Conservation (phyloP, 2,329 filamentous ascomycete genomes). For the Pseudocercospora eumusae region DNA sequence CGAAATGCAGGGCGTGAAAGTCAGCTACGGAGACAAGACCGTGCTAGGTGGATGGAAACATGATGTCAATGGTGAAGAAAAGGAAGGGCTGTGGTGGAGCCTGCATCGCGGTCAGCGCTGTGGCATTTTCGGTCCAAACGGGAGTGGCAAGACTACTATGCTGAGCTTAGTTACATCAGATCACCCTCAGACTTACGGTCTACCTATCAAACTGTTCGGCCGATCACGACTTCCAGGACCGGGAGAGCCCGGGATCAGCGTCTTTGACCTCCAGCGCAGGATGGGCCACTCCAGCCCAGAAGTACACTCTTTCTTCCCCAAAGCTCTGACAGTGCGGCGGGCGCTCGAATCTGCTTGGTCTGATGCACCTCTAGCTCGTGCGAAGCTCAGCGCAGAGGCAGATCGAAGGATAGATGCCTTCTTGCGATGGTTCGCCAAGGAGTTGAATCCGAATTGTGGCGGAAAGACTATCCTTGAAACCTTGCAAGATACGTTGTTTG, state of each 20-base stretch:
- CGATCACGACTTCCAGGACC: slow-evolving; percentile 74
- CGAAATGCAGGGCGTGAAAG: slow-evolving; percentile 81
- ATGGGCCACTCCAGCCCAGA: slow-evolving; percentile 94
- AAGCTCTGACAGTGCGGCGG: slow-evolving; percentile 68
- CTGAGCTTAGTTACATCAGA: slow-evolving; percentile 92
- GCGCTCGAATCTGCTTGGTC: slow-evolving; percentile 86
- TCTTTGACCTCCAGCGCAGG: slow-evolving; percentile 87
- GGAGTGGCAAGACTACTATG: slow-evolving; percentile 91
- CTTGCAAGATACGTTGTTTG: slow-evolving; percentile 7
- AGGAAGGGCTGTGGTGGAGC: slow-evolving; percentile 73
- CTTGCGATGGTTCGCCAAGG: slow-evolving; percentile 74
- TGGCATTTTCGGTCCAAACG: slow-evolving; percentile 92
- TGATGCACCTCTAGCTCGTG: slow-evolving; percentile 75
- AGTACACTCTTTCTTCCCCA: slow-evolving; percentile 89
- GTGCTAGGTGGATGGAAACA: slow-evolving; percentile 81
- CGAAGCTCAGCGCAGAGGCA: slow-evolving; percentile 62
- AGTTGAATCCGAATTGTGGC: slow-evolving; percentile 62
- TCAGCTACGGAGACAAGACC: slow-evolving; percentile 75
- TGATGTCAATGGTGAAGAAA: slow-evolving; percentile 50
- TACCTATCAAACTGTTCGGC: slow-evolving; percentile 84
- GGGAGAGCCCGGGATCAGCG: slow-evolving; percentile 72
- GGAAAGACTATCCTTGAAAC: slow-evolving; percentile 18
- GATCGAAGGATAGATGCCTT: slow-evolving; percentile 65
- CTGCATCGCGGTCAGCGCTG: slow-evolving; percentile 82
- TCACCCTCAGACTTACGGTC: slow-evolving; percentile 89